Base-by-base conservation (phyloP, 2,329 filamentous ascomycete genomes). In the Pseudogymnoascus destructans region DNA sequence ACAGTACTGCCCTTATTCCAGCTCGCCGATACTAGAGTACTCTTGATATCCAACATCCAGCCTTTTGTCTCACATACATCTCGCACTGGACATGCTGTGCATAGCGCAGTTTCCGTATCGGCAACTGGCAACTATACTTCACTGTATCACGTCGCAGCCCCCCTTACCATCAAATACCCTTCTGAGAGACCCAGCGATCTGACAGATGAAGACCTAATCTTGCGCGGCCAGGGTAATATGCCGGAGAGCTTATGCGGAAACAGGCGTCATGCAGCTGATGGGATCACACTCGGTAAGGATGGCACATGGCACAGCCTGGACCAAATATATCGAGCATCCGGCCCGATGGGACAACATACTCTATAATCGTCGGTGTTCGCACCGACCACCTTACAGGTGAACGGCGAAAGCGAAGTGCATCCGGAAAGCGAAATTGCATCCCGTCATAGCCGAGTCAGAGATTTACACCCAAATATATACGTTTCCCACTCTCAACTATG, bases 261-360 rank as follows among this genome's bases (percentile, higher is more conserved):
- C 46, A 52, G 46, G 46, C 46, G n/a, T 23, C 25, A 30, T 52
- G 46, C 46, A 52, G 46, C 46, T 52, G 46, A 52, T 52, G 46
- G 25, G 46, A 52, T 52, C 46, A 52, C 25, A 15, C 46, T 30
- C 25, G 30, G 46, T 52, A 52, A 8, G 46, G 46, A 52, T 52
- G 46, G 46, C 46, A 17, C 46, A 52, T 52, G 46, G 46, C 46
- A 17, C 46, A 52, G 46, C 46, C 46, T 52, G 46, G 23, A 7
- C 46, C 46, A 52, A 19, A 52, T 52, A 52, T 52, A 52, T 52
- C 46, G 19, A 52, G n/a, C 46, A 27, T 30, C 25, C 46, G n/a
- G 46, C 23, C 7, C n/a, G 10, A 30, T 52, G 46, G n/a, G 8
- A 52, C 46, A 27, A 52, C 25, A 52, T 52, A 17, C 46, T 30